Evolutionary conservation across 441 rosid species (phyloP), one percentile per base, ranked within the genome.

Genomic region (Melastoma candidum): DNA sequence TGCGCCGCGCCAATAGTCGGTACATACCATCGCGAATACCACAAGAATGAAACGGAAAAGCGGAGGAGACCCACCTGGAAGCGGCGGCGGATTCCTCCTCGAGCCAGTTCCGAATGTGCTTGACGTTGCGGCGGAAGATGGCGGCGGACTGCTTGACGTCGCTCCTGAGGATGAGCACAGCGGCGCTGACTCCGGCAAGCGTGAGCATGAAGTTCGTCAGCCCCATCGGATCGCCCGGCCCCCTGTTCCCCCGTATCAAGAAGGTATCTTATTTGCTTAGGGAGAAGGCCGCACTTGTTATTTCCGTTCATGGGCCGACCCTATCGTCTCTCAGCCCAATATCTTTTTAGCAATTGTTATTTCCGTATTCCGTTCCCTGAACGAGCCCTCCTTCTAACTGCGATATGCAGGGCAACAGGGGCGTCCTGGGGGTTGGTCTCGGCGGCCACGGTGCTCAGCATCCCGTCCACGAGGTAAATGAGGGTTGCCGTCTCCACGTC

Each of bases 311-410:
- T 36, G 41, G 41, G 7, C 41, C 41, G 41, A 36, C 1, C 41
- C 41, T 17, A 17, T 17, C 22, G 22, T 17, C 22, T 17, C 22
- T 17, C 22, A 17, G 22, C 22, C 22, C 22, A 17, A 17, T 17
- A 17, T 17, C 22, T 17, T 17, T 17, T 17, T 1, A 0, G 22
- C 22, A 17, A 17, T 17, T 17, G 22, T 17, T 17, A 17, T 17
- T 17, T 17, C 22, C 22, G 22, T 17, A 17, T 17, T 17, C 22
- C 22, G 22, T 17, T 17, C 1, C 92, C 69, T 92, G 98, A 72
- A 92, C 98, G 71, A 92, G 98, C 24, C 95, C 97, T 57, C 97
- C 97, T 60, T 80, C 80, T 58, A 92, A 71, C 68, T 86, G 98
- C 47, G 97, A 92, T 70, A 29, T 29, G 36, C 36, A 29, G 36